Evolutionary conservation across 345 rosid species (phyloP).

Genomic region (Anastatica hierochuntica): DNA sequence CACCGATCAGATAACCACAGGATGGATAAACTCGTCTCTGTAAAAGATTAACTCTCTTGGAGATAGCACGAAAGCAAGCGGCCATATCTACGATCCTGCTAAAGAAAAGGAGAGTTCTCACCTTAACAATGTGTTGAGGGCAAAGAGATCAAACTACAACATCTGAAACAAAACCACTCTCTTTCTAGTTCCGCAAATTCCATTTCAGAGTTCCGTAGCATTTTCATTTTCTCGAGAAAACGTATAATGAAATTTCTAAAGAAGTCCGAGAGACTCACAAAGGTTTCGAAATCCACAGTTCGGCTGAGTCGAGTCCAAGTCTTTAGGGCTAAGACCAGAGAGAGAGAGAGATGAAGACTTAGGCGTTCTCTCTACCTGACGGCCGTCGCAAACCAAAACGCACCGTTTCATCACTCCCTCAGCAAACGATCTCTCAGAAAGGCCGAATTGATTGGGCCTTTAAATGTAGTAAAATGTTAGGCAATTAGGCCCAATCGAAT

Average conservation of each 20-base stretch:
- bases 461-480: neutral
- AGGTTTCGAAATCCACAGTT: neutral
- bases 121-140: neutral
- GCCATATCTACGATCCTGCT: conserved; percentile 28
- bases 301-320: conserved; percentile 10
- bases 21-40: conserved; percentile 29
- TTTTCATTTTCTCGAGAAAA: neutral
- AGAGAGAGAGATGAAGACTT: neutral
- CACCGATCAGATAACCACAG: conserved; percentile 20
- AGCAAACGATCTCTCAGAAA: no score
- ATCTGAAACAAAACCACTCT: neutral
- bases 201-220: neutral
- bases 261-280: neutral
- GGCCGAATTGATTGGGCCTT: neutral
- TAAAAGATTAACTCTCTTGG: conserved; percentile 18
- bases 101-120: neutral
- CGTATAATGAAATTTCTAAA: neutral
- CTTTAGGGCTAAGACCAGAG: conserved; percentile 12
- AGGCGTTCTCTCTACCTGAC: conserved; percentile 15
- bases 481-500: neutral
- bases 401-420: neutral
- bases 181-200: no score
- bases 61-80: conserved; percentile 28
- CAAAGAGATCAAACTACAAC: neutral
- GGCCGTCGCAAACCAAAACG: neutral